Evolutionary conservation across 164 flowering plant species (phyloP), one percentile per base, ranked within the genome.

Genomic region (Nelumbo lutea): DNA sequence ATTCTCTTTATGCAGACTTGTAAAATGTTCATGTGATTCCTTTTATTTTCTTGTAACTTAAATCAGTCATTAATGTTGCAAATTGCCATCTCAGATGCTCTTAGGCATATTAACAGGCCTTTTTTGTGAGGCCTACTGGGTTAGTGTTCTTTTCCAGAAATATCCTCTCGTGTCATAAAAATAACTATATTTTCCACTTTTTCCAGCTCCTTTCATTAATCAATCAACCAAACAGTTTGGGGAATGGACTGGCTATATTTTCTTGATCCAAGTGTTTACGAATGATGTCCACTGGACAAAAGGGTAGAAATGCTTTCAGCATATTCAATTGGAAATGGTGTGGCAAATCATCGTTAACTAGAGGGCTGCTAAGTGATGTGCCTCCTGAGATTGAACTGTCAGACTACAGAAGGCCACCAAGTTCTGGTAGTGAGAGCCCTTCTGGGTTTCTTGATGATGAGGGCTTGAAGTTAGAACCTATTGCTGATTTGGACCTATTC

Each of bases 361-460:
- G 80, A 52, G 78, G 84, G 66, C 75, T 91, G 74, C 90, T 93
- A 61, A 60, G 78, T 44, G 90, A 87, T 75, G 84, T 76, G 68
- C 79, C 82, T 67, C 90, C 88, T 72, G 96, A 93, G 85, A 85
- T 96, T 71, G 98, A 96, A 77, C 79, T 96, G 73, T 92, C 98
- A 41, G 86, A 81, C 10, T 96, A 89, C 71, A 81, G 84, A 71
- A 79, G 85, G 73, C 72, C 81, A 38, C 90, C 91, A 42, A 88
- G 93, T 84, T 82, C 86, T 65, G 96, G 91, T 40, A 96, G 98
- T 78, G 98, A 96, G 74, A 96, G 99, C 77, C 99, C 99, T 75
- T 87, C 99, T 7, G 98, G 90, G 62, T 90, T 96, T 75, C 91
- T 96, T 48, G 85, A 90, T 80, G 97, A 93, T 6, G 98, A 93